Base-by-base conservation (phyloP, 1,284 basidiomycete species). In the Rugiboletus extremiorientalis region DNA sequence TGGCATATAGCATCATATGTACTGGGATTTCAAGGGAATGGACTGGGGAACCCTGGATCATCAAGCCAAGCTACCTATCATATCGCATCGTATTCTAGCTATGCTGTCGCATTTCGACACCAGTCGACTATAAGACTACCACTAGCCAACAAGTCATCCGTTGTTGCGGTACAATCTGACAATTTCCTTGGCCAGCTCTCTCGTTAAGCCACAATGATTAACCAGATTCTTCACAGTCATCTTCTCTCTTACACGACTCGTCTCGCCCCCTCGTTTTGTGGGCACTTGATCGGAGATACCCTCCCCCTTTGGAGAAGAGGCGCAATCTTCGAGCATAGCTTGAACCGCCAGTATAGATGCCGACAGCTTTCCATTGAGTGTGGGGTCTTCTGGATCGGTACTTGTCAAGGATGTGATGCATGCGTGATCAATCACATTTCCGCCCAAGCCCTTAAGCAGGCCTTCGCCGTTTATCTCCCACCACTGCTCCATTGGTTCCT, bases 331-430 rank as follows among this genome's bases (percentile, higher is more conserved):
- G 20, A 62, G 42, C 44, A 61, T 36, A 28, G 41, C 16, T 38
- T 52, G 51, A 36, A 62, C 33, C 6, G 37, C 20, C 18, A 34
- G 18, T 27, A 44, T 41, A 18, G 56, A 62, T 18, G 54, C 31
- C 12, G 42, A 16, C 22, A 53, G 15, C 9, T 50, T 41, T 20
- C 22, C 25, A 20, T 7, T 27, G 34, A 46, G 16, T 28, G 25
- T 22, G 8, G n/a, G 4, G 9, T 37, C 30, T 8, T 23, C 41
- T 1, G 43, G 15, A 36, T 28, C 46, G 30, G 42, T 18, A 15
- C 31, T 23, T 3, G 33, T n/a, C 2, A 54, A 48, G 9, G 61
- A 55, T 9, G 64, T 63, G 43, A 65, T 47, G 22, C 64, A 65
- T 8, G 63, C 56, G 34, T 65, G 58, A 16, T 43, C 56, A 6